A percentile compares a stretch with the other conserved stretches of the same genome.
Evolutionary conservation across 192 early-diverging fungal genomes (phyloP).

Genomic region (Mycoemilia scoparia): DNA sequence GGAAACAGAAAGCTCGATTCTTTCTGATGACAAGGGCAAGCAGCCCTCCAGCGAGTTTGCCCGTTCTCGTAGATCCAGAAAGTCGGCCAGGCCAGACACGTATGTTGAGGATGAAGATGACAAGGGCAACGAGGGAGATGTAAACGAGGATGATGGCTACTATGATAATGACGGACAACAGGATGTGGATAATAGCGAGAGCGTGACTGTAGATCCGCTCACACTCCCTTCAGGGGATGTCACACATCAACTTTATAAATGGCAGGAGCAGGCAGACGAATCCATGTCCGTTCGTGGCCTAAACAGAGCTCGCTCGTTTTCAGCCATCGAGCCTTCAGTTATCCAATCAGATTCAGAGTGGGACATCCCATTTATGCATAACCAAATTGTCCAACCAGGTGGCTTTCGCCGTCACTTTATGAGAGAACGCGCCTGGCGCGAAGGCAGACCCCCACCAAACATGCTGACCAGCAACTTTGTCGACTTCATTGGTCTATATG

Average conservation of each 20-base stretch:
- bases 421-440: conserved; percentile 44
- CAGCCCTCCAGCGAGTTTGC: no score
- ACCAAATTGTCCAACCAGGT: conserved; percentile 53
- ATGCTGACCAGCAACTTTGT: conserved; percentile 74
- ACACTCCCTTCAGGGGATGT: conserved; percentile 54
- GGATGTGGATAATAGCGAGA: conserved; percentile 6
- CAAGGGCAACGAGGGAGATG: no score
- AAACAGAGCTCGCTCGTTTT: conserved; percentile 9
- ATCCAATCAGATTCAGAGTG: conserved; percentile 16
- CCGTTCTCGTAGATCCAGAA: no score
- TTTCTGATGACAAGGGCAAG: no score
- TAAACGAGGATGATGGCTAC: conserved; percentile 17
- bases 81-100: no score
- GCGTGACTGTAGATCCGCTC: conserved; percentile 22
- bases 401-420: conserved; percentile 84
- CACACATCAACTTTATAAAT: conserved; percentile 83
- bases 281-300: background rate
- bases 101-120: no score
- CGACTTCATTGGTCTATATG: conserved; percentile 86
- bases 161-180: conserved; percentile 23
- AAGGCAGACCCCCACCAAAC: conserved; percentile 45
- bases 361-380: conserved; percentile 11
- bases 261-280: conserved; percentile 46
- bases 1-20: no score
- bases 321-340: conserved; percentile 10